phyloP scores from a whole-genome alignment of 1,284 basidiomycete species.

The Ceratobasidium sp. region DNA sequence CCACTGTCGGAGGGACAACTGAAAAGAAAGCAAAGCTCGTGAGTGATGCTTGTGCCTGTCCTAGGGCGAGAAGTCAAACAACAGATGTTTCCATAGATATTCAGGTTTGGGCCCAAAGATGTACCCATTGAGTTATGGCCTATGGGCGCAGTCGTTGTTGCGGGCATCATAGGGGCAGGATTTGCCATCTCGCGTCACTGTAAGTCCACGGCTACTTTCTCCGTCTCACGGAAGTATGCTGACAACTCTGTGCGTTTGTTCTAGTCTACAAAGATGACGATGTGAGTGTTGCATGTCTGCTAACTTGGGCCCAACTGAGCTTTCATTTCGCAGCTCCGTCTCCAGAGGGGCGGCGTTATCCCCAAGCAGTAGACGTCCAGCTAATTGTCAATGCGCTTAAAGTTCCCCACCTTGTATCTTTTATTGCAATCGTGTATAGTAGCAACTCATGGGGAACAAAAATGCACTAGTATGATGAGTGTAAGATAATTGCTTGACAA shows the following conservation, averaged over 20 bases:
- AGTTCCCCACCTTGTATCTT: background rate
- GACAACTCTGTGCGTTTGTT: background rate
- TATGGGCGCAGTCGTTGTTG: slow-evolving; percentile 37
- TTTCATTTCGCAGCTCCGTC: slow-evolving; percentile 32
- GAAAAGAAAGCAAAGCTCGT: slow-evolving; percentile 35
- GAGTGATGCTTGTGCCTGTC: background rate
- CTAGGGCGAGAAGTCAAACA: too few species aligned
- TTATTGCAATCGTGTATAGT: background rate
- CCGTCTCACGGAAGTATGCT: background rate
- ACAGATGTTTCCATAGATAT: slow-evolving; percentile 16
- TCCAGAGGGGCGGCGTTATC: background rate
- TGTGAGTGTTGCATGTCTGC: slow-evolving; percentile 9
- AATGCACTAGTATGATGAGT: too few species aligned
- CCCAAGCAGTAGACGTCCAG: background rate
- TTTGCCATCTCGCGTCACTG: slow-evolving; percentile 42
- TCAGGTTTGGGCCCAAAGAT: slow-evolving; percentile 42
- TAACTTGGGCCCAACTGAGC: slow-evolving; percentile 1
- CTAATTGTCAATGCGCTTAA: background rate
- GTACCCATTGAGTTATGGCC: slow-evolving; percentile 44
- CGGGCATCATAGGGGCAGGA: slow-evolving; percentile 41
- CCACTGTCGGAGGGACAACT: background rate
- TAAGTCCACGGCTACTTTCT: background rate
- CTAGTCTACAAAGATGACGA: slow-evolving; percentile 40
- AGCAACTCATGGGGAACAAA: background rate
- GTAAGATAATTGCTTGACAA: too few species aligned